These are phyloP conservation scores for grape (Vitis vinifera) DNA, from an alignment of 164 flowering plant genomes.

Conservation along the genomic window DNA sequence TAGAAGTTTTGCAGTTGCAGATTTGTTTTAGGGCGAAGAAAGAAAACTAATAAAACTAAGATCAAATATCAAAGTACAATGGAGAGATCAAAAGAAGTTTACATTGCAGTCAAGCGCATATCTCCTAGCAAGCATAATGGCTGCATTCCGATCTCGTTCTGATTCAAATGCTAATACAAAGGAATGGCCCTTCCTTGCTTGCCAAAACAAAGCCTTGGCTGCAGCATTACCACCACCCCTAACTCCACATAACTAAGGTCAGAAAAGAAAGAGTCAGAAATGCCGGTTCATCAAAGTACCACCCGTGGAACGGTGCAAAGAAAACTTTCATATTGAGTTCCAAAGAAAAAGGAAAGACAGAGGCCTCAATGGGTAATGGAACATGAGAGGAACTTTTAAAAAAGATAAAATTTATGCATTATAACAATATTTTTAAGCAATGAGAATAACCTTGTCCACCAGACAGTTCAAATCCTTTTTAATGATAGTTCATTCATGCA, in stretches of 20 bases:
- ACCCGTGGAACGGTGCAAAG: background rate
- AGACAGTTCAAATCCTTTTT: too few species aligned
- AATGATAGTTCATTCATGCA: too few species aligned
- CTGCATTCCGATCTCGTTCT: slow-evolving; percentile 66
- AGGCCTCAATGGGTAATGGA: too few species aligned
- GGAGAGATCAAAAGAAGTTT: slow-evolving; percentile 13
- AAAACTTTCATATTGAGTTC: background rate
- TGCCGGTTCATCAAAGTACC: background rate
- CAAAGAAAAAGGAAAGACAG: background rate
- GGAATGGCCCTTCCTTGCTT: slow-evolving; percentile 50
- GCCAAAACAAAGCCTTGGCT: slow-evolving; percentile 66
- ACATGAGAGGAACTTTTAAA: too few species aligned
- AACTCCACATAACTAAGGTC: slow-evolving; percentile 52
- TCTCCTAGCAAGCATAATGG: slow-evolving; percentile 68
- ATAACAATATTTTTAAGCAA: too few species aligned
- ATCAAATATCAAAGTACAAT: background rate
- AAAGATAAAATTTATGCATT: too few species aligned
- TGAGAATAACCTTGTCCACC: too few species aligned
- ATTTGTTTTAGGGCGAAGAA: background rate
- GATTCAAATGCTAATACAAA: slow-evolving; percentile 64
- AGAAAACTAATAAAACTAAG: background rate
- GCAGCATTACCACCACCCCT: slow-evolving; percentile 60
- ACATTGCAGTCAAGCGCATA: slow-evolving; percentile 72
- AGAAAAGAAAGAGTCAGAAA: slow-evolving; percentile 7
- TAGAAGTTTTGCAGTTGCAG: background rate